phyloP scores from a whole-genome alignment of 306 rosid genomes.

The Oemleria cerasiformis region DNA sequence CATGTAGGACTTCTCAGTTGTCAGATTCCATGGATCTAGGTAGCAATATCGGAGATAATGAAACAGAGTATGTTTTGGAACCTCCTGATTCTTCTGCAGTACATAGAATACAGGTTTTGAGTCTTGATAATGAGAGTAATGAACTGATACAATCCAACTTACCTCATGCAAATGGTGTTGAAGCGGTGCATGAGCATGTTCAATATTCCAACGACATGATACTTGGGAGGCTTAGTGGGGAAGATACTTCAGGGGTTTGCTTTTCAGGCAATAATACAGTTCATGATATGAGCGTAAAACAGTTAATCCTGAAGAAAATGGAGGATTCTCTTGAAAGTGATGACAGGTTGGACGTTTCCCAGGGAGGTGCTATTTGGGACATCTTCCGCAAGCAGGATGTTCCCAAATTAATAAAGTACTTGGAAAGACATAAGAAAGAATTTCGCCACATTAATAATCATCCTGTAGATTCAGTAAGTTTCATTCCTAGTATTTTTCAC shows the following conservation, averaged over 20 bases:
- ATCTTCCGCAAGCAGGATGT: conserved; percentile 71
- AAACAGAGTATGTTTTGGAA: not conserved
- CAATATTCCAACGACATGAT: conserved; percentile 28
- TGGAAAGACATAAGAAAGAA: conserved; percentile 56
- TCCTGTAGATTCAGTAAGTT: conserved; percentile 59
- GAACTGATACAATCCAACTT: not conserved
- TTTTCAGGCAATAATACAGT: conserved; percentile 19
- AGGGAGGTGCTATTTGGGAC: conserved; percentile 76
- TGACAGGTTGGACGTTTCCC: conserved; percentile 25
- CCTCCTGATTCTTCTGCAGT: conserved; percentile 4
- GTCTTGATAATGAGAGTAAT: not conserved
- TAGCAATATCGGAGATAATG: not conserved
- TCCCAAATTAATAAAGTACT: conserved; percentile 52
- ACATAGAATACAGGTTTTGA: not conserved
- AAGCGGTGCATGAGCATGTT: conserved; percentile 27
- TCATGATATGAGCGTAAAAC: conserved; percentile 26
- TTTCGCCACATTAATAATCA: conserved; percentile 47
- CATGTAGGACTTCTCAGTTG: conserved; percentile 1
- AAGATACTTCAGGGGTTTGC: conserved; percentile 21
- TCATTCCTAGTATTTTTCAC: conserved; percentile 17
- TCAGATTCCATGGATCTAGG: not conserved
- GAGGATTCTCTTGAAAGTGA: conserved; percentile 32
- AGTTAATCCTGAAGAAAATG: conserved; percentile 22
- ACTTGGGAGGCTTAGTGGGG: conserved; percentile 11
- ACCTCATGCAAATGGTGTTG: conserved; percentile 3